These are phyloP conservation scores for Colletotrichum liriopes DNA, from an alignment of 2,329 filamentous ascomycete genomes.

Conservation along the genomic window DNA sequence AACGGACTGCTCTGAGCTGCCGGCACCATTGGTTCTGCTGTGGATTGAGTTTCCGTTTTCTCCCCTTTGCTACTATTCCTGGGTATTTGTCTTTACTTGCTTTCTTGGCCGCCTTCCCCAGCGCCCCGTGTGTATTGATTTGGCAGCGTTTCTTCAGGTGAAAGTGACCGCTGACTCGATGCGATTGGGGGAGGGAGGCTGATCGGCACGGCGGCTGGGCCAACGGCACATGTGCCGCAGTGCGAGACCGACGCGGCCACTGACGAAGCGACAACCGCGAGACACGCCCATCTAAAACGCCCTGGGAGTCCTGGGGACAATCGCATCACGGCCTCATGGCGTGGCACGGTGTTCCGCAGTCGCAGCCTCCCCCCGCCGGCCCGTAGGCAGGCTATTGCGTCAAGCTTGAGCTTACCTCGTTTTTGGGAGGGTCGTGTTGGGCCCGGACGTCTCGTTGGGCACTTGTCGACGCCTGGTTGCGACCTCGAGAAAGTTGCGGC, in stretches of 20 bases:
- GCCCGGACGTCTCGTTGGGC: neutral
- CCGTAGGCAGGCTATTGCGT: constrained; percentile 6
- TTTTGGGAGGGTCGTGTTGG: neutral
- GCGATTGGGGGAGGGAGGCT: constrained; percentile 11
- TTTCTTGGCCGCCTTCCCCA: neutral
- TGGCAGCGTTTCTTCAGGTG: neutral
- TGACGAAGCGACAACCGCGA: constrained; percentile 9
- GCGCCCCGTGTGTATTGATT: neutral
- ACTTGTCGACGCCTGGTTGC: neutral
- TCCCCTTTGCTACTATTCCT: neutral
- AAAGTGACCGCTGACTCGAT: neutral
- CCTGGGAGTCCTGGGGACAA: neutral
- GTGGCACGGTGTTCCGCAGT: constrained; percentile 6
- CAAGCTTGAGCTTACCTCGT: constrained; percentile 1
- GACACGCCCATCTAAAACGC: constrained; percentile 1
- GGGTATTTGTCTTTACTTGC: neutral
- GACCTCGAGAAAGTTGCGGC: neutral
- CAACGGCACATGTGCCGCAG: neutral
- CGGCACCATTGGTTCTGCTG: constrained; percentile 13
- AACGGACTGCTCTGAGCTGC: neutral
- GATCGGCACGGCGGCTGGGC: neutral
- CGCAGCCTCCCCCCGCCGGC: constrained; percentile 14
- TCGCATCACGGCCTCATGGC: constrained; percentile 4
- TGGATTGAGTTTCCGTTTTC: constrained; percentile 12
- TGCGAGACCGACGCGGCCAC: constrained; percentile 4